Evolutionary conservation across 2,329 filamentous ascomycete genomes (phyloP).

Genomic region (Xylaria sp.): DNA sequence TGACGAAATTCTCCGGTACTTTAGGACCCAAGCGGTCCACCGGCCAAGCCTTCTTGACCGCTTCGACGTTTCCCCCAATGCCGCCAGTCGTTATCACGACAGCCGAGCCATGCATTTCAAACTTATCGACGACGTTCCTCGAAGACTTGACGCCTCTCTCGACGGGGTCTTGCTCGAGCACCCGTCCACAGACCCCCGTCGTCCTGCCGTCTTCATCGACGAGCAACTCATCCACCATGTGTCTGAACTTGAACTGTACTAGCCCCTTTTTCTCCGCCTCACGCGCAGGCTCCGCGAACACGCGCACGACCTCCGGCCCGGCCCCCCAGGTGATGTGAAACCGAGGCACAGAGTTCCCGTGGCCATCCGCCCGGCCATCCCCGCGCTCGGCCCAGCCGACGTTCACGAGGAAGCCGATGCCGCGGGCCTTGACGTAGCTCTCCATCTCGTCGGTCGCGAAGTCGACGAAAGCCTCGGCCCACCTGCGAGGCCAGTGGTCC

Average conservation of each 20-base stretch:
- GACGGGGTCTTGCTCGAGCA: constrained; percentile 63
- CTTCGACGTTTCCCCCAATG: constrained; percentile 71
- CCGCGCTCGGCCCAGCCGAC: constrained; percentile 73
- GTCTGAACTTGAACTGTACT: constrained; percentile 66
- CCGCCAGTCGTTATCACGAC: constrained; percentile 68
- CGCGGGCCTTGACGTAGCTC: constrained; percentile 64
- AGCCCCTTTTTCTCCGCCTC: constrained; percentile 64
- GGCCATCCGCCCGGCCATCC: constrained; percentile 64
- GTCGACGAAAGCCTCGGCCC: constrained; percentile 73
- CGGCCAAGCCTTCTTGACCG: constrained; percentile 69
- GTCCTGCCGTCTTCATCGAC: constrained; percentile 64
- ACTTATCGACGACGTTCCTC: constrained; percentile 59
- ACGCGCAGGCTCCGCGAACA: constrained; percentile 67
- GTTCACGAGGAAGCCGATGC: constrained; percentile 63
- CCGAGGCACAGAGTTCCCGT: constrained; percentile 71
- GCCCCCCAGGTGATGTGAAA: constrained; percentile 73
- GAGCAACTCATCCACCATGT: constrained; percentile 67
- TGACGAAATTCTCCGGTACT: constrained; percentile 66
- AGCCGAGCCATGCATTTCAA: constrained; percentile 64
- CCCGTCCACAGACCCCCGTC: constrained; percentile 63
- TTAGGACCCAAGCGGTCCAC: constrained; percentile 66
- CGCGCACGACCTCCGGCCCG: constrained; percentile 68
- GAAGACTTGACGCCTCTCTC: constrained; percentile 64
- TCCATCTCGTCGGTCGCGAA: constrained; percentile 71
- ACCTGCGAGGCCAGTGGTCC: constrained; percentile 68